Evolutionary conservation across 345 rosid species (phyloP).

Genomic region (Acer negundo): DNA sequence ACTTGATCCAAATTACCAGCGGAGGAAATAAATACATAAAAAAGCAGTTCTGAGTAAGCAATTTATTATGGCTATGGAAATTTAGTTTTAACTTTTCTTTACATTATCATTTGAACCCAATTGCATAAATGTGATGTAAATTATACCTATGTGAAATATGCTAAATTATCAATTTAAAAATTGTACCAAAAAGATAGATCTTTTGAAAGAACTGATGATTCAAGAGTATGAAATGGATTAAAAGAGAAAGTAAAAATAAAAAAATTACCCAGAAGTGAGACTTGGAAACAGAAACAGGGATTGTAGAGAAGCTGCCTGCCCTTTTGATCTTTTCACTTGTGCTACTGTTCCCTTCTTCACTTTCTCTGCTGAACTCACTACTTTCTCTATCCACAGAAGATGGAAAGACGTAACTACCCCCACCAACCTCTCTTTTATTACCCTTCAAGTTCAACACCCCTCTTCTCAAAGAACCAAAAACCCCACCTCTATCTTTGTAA

Average conservation of each 20-base stretch:
- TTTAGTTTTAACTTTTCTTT: too few species aligned
- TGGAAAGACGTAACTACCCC: conserved; percentile 59
- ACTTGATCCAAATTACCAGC: not conserved
- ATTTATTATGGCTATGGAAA: not conserved
- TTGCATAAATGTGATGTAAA: not conserved
- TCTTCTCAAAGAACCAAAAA: conserved; percentile 51
- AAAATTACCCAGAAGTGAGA: conserved; percentile 73
- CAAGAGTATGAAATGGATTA: not conserved
- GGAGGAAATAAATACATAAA: too few species aligned
- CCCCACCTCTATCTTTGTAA: conserved; percentile 32
- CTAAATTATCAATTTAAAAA: not conserved
- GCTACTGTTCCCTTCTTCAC: conserved; percentile 28
- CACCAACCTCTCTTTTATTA: conserved; percentile 50
- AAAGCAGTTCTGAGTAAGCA: too few species aligned
- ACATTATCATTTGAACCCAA: not conserved
- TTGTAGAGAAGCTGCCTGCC: conserved; percentile 44
- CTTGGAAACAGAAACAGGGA: conserved; percentile 36
- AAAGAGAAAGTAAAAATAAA: not conserved
- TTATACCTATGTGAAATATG: not conserved
- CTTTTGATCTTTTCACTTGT: conserved; percentile 37
- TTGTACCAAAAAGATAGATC: not conserved
- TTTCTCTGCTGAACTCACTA: conserved; percentile 29
- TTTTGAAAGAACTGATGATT: not conserved
- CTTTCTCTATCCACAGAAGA: conserved; percentile 43
- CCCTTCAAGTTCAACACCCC: conserved; percentile 33